Base-by-base conservation (phyloP, 768 basidiomycete species). In the Amanita polypyramis region DNA sequence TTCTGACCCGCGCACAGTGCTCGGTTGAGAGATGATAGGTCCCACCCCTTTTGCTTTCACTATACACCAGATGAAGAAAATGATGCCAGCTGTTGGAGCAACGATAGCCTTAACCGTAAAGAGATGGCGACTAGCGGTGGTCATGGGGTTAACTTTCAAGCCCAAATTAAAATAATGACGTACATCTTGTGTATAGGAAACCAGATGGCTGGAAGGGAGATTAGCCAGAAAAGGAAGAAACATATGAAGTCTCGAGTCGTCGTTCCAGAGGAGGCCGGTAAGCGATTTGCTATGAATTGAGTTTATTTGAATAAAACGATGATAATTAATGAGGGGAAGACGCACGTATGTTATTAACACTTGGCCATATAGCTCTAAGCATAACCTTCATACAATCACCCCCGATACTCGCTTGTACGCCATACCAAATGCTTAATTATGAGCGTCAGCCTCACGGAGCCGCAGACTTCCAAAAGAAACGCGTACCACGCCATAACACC, bases 191-290 rank as follows among this genome's bases (percentile, higher is more conserved):
- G 85, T 41, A 89, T 79, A 9, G 85, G 86, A 54, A 87, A 82
- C 82, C 82, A 88, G 55, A 89, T 81, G 14, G 81, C 79, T 7
- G 85, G 85, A 25, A 90, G 73, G 27, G 80, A 84, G 33, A 87
- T 72, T 21, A 89, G 65, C 82, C 85, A 91, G 70, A 90, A 93
- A 50, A 92, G 69, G 72, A 92, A 82, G 76, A 92, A 92, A 54
- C 78, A 79, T 67, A 87, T 66, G 55, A 82, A 85, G 64, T 85
- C 79, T 45, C 75, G 73, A n/a, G 82, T 81, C 47, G 71, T 83
- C 27, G 78, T 89, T 37, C 86, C 85, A 51, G 84, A 79, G 10
- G 79, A 81, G 19, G 68, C 72, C n/a, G 85, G 81, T 56, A 89
- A 71, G 50, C 72, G 69, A 68, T 90, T 90, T 20, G 76, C 79